phyloP scores from a whole-genome alignment of 306 rosid genomes.

The Cucurbita pepo region DNA sequence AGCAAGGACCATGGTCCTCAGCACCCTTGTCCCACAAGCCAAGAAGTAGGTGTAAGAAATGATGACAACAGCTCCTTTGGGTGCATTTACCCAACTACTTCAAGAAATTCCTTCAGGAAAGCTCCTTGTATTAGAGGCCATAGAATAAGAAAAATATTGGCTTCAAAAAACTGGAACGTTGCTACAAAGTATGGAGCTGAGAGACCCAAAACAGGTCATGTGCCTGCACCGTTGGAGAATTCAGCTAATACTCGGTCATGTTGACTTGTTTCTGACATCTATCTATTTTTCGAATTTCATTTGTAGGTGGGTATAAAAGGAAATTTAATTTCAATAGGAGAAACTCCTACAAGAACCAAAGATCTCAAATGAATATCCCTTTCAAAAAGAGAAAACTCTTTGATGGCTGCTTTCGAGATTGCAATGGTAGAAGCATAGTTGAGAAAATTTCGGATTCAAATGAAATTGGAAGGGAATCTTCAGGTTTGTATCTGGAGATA shows the following conservation, averaged over 20 bases:
- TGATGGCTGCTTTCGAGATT: conserved; percentile 21
- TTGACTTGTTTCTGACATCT: neutral
- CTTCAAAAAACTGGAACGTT: conserved; percentile 53
- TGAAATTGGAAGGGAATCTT: conserved; percentile 24
- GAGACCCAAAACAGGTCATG: conserved; percentile 34
- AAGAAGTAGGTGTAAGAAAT: conserved; percentile 75
- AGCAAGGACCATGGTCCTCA: conserved; percentile 25
- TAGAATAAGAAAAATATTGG: conserved; percentile 53
- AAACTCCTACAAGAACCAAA: conserved; percentile 16
- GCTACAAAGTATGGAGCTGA: conserved; percentile 37
- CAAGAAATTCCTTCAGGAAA: conserved; percentile 34
- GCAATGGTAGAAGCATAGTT: conserved; percentile 23
- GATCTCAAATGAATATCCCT: conserved; percentile 70
- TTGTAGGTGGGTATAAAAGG: conserved; percentile 20
- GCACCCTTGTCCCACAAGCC: conserved; percentile 29
- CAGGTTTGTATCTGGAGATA: conserved; percentile 18
- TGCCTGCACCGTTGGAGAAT: neutral
- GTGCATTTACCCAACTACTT: conserved; percentile 43
- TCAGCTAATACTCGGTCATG: neutral
- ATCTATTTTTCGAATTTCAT: neutral
- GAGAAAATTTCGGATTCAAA: conserved; percentile 24
- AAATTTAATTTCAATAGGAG: neutral
- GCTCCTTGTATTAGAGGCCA: conserved; percentile 33
- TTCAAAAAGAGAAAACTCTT: conserved; percentile 73
- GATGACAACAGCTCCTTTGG: conserved; percentile 68